Base-by-base conservation (phyloP, 768 basidiomycete genomes). In the Rhodotorula graminis region DNA sequence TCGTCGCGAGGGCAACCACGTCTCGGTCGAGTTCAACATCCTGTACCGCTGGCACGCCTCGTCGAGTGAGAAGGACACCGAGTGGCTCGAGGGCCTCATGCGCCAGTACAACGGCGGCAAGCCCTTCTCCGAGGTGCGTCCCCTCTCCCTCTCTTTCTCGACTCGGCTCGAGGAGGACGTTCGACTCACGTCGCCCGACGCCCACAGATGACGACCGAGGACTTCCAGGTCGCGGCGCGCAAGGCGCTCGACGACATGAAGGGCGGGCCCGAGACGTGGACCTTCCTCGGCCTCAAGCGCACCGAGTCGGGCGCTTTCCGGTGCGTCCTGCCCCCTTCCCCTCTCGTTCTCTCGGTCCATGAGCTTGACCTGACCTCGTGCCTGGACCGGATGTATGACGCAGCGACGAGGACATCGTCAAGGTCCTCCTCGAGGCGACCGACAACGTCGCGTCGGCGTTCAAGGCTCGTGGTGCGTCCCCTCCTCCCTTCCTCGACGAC, bases 51-150 rank as follows among this genome's bases (percentile, higher is more conserved):
- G 80, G 81, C 83, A 80, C 69, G 79, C 78, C 10, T 78, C 76
- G 53, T 80, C 81, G n/a, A 80, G 80, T 11, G 37, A 68, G 52
- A 61, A 74, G 23, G 80, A 81, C 73, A 79, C 81, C 57, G 7
- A 73, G 19, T 83, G 82, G 82, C 78, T 81, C 23, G 79, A 81
- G 61, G 72, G 76, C 29, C 80, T 87, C n/a, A 86, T 91, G 79
- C 49, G 59, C 29, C 18, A 73, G 19, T 73, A 18, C 27, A 21
- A 79, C 68, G 37, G 77, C 61, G 61, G 61, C 29, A 66, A 46
- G 57, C 62, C 65, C 21, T 67, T 61, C 49, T 64, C 62, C n/a
- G 12, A 70, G 11, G 73, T 68, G 4, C 27, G 73, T 44, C 49
- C 6, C 40, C 14, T 31, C 8, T 37, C 31, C 29, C 15, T 25